Conservation (phyloP, 768 basidiomycete species). For the Mycena capillaripes region DNA sequence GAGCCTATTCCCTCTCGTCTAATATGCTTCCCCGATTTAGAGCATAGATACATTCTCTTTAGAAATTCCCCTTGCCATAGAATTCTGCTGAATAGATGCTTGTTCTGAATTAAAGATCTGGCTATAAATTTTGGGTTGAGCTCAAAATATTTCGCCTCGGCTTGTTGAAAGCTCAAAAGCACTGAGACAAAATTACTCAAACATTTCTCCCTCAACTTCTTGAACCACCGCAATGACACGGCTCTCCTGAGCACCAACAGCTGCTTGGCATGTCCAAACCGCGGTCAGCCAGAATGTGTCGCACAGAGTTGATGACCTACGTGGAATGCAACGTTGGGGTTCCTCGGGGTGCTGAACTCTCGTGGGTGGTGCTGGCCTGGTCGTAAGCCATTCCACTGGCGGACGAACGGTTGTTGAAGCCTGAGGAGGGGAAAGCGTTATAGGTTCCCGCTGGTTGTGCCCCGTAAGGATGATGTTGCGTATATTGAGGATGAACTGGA, state of each 20-base stretch:
- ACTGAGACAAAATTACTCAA: too few relatives aligned
- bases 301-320: background rate
- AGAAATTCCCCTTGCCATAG: too few relatives aligned
- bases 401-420: background rate
- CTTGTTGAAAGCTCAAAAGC: too few relatives aligned
- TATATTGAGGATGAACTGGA: background rate
- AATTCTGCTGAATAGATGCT: too few relatives aligned
- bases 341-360: background rate
- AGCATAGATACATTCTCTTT: too few relatives aligned
- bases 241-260: background rate
- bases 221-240: background rate
- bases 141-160: too few relatives aligned
- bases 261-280: background rate
- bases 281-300: background rate
- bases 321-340: background rate
- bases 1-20: too few relatives aligned
- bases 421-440: background rate
- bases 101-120: too few relatives aligned
- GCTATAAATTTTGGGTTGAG: too few relatives aligned
- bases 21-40: too few relatives aligned
- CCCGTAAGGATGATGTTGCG: background rate
- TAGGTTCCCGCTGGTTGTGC: background rate
- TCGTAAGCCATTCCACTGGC: background rate
- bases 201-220: background rate
- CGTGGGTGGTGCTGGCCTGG: background rate